Percentiles rank a stretch among this genome's conserved stretches.
phyloP scores from a whole-genome alignment of 2,329 filamentous ascomycete genomes.

The Pyricularia grisea region DNA sequence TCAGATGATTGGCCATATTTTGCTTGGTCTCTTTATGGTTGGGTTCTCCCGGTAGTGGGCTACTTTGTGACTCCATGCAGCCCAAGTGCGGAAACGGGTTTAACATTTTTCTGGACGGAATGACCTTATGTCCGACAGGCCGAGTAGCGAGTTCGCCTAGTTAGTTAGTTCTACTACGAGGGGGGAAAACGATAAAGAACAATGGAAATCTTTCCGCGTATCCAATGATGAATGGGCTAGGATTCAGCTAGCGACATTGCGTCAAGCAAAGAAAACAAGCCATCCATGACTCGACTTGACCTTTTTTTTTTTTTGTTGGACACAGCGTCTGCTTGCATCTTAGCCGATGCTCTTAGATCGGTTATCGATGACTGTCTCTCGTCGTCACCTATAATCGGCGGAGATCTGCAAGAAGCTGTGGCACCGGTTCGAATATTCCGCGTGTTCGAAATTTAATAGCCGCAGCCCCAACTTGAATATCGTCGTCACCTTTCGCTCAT shows the following conservation, averaged over 20 bases:
- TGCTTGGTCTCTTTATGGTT: neutral
- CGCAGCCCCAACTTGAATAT: no score
- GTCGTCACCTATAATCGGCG: neutral
- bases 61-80: neutral
- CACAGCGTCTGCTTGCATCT: neutral
- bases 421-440: neutral
- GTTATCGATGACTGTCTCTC: neutral
- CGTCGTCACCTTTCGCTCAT: no score
- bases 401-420: neutral
- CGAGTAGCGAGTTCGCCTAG: neutral
- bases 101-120: neutral
- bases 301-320: no score
- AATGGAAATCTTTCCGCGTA: neutral
- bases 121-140: neutral
- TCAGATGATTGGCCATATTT: neutral
- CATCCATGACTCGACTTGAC: neutral
- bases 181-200: neutral
- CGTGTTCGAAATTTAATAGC: no score
- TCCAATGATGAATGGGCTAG: neutral
- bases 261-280: neutral
- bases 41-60: neutral
- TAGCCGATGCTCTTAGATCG: neutral
- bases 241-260: neutral
- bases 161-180: neutral
- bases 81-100: neutral